A percentile compares a stretch with the other conserved stretches of the same genome.
Evolutionary conservation across 768 basidiomycete species (phyloP).

Genomic region (Tulasnella sp.): DNA sequence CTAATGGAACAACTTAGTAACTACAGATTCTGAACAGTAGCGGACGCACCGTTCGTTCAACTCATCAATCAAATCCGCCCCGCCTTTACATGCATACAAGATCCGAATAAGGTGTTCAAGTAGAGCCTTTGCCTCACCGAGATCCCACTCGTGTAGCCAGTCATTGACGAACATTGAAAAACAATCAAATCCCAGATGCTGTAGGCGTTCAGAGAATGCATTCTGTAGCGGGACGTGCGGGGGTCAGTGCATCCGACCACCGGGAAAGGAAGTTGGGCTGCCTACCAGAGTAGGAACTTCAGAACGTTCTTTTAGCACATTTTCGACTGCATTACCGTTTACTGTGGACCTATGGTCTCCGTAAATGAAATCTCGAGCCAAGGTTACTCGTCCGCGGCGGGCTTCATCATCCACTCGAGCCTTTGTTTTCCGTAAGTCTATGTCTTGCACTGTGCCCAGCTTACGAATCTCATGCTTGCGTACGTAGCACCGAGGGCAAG

Average conservation of each 20-base stretch:
- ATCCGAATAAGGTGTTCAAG: constrained; percentile 47
- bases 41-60: neutral
- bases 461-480: constrained; percentile 35
- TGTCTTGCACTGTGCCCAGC: neutral
- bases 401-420: neutral
- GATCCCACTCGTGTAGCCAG: constrained; percentile 50
- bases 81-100: neutral
- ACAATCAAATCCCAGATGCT: constrained; percentile 40
- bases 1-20: neutral
- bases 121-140: constrained; percentile 48
- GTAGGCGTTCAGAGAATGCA: constrained; percentile 42
- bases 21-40: too few species aligned
- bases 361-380: constrained; percentile 19
- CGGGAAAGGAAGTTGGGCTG: neutral
- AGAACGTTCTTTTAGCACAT: constrained; percentile 31
- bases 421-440: neutral
- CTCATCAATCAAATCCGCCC: neutral
- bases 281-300: constrained; percentile 17
- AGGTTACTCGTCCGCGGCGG: neutral
- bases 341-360: constrained; percentile 15
- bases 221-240: constrained; percentile 39
- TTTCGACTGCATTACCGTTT: neutral
- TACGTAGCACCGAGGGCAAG: constrained; percentile 44
- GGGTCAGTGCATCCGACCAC: neutral
- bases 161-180: constrained; percentile 43